phyloP scores from a whole-genome alignment of 805 yeast species.

The Vanderwaltozyma yarrowii region DNA sequence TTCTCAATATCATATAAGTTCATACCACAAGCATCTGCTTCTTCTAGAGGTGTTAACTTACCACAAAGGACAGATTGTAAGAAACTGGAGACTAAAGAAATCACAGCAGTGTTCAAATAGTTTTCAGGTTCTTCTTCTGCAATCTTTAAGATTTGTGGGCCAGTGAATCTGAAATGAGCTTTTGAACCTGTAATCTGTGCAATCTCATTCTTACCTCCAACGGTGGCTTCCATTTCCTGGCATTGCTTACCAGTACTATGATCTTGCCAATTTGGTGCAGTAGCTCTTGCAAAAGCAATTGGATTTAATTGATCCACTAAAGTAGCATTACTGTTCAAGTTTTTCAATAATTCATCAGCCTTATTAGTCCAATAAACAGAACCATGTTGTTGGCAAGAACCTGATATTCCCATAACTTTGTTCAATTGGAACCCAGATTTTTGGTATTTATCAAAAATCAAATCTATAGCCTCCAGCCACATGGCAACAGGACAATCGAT shows the following conservation, averaged over 20 bases:
- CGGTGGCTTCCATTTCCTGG: conserved; percentile 44
- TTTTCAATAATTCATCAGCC: conserved; percentile 34
- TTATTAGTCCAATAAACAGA: conserved; percentile 65
- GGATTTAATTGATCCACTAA: conserved; percentile 40
- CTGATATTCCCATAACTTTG: conserved; percentile 57
- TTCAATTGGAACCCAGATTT: conserved; percentile 46
- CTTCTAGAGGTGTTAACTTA: conserved; percentile 53
- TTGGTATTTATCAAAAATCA: conserved; percentile 43
- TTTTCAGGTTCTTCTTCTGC: conserved; percentile 40
- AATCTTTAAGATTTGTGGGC: conserved; percentile 78
- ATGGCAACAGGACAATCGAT: conserved; percentile 74
- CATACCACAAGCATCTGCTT: conserved; percentile 91
- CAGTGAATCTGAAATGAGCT: conserved; percentile 85
- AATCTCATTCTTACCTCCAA: conserved; percentile 48
- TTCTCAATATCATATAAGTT: conserved; percentile 66
- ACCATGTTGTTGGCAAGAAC: conserved; percentile 91
- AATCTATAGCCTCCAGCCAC: conserved; percentile 82
- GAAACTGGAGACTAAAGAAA: conserved; percentile 71
- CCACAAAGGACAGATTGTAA: conserved; percentile 65
- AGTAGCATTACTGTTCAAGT: conserved; percentile 24
- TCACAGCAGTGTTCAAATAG: conserved; percentile 48
- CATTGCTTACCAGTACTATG: conserved; percentile 74
- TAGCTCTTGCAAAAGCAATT: conserved; percentile 47
- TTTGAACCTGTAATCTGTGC: conserved; percentile 72
- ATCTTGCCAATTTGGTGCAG: conserved; percentile 92